Conservation (phyloP, 768 basidiomycete genomes). For the Auricularia heimuer region DNA sequence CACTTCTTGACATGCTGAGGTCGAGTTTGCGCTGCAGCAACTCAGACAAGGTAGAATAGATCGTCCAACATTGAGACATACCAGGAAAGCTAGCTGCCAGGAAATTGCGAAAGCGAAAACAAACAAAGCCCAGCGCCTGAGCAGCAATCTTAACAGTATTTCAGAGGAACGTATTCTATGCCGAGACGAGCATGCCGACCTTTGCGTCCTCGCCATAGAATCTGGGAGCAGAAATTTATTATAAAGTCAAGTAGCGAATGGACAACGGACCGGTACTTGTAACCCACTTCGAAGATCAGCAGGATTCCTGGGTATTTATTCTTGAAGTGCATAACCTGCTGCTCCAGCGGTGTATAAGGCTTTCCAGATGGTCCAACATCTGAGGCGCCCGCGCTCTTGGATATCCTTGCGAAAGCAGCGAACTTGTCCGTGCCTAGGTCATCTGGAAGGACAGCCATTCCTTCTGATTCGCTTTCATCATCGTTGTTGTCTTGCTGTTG, state of each 20-base stretch:
- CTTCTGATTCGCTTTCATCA: conserved; percentile 13
- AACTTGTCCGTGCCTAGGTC: background rate
- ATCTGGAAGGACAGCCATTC: background rate
- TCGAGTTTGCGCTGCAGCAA: background rate
- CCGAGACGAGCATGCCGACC: conserved; percentile 25
- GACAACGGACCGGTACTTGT: conserved; percentile 44
- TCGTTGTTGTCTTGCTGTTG: conserved; percentile 14
- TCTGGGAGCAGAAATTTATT: conserved; percentile 11
- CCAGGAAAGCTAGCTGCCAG: conserved; percentile 64
- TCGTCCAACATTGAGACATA: conserved; percentile 54
- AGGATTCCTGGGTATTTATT: conserved; percentile 53
- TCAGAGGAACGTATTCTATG: conserved; percentile 1
- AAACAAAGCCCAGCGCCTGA: conserved; percentile 69
- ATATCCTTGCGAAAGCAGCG: background rate
- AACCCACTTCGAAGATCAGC: conserved; percentile 75
- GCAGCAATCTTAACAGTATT: conserved; percentile 46
- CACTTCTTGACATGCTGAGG: conserved; percentile 9
- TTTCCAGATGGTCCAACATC: conserved; percentile 60
- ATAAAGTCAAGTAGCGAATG: background rate
- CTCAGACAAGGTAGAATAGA: background rate
- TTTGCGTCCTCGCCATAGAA: conserved; percentile 82
- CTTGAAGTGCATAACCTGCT: conserved; percentile 60
- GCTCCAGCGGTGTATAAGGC: conserved; percentile 67
- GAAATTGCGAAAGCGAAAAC: conserved; percentile 63
- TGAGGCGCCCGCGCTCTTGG: conserved; percentile 9